Evolutionary conservation across 352 stramenopile species (phyloP).

Genomic region (Phytophthora sp.): DNA sequence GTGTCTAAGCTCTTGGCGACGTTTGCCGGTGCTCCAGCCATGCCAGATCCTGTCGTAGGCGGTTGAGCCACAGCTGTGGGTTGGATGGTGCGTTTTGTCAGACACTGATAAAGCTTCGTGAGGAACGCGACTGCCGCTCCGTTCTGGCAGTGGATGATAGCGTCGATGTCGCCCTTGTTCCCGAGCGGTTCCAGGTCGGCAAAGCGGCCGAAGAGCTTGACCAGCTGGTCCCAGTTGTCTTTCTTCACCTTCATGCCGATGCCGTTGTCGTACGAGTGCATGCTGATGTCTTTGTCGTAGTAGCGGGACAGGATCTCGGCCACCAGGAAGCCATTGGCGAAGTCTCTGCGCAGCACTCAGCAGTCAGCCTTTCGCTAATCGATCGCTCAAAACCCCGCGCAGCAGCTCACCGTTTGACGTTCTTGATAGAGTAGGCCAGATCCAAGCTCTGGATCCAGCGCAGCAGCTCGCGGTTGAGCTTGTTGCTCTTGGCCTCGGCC

Average conservation of each 20-base stretch:
- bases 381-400: too few relatives aligned
- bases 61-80: constrained; percentile 39
- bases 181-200: constrained; percentile 69
- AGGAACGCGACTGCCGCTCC: constrained; percentile 85
- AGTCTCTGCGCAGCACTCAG: constrained; percentile 54
- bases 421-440: constrained; percentile 93
- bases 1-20: constrained; percentile 35
- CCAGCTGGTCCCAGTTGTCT: constrained; percentile 92
- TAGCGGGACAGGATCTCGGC: constrained; percentile 93
- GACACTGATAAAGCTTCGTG: constrained; percentile 89
- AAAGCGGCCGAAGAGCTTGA: constrained; percentile 81
- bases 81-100: constrained; percentile 90
- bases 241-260: constrained; percentile 91
- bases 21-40: constrained; percentile 10
- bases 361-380: not conserved
- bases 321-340: constrained; percentile 91
- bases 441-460: constrained; percentile 94
- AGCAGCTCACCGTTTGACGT: constrained; percentile 85
- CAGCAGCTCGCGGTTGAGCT: constrained; percentile 90
- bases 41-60: constrained; percentile 7
- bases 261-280: constrained; percentile 94
- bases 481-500: constrained; percentile 49
- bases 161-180: constrained; percentile 66
- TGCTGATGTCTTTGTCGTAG: constrained; percentile 93
- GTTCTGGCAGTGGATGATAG: constrained; percentile 92